These are phyloP conservation scores for Gloeostereum incarnatum DNA, from an alignment of 768 basidiomycete genomes.

Conservation along the genomic window DNA sequence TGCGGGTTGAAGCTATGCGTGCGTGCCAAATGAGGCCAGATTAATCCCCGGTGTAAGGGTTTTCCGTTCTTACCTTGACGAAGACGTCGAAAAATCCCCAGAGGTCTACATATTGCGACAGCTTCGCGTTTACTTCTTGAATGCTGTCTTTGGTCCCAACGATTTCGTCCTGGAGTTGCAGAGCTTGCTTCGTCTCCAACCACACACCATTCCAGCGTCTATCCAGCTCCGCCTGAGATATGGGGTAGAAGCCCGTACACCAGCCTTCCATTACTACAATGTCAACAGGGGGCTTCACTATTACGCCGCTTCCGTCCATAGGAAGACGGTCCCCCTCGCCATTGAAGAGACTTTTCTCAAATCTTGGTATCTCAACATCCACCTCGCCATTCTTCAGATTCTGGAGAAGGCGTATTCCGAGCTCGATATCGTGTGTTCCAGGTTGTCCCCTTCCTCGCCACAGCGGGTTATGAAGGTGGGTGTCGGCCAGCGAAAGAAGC, in stretches of 20 bases:
- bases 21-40: not conserved
- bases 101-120: constrained; percentile 52
- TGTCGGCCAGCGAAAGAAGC: constrained; percentile 43
- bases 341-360: constrained; percentile 75
- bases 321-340: constrained; percentile 81
- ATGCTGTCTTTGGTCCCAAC: constrained; percentile 44
- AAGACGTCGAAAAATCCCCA: constrained; percentile 70
- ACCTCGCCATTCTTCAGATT: constrained; percentile 37
- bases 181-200: constrained; percentile 24
- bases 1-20: constrained; percentile 19
- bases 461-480: constrained; percentile 52
- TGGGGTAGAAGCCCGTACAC: constrained; percentile 83
- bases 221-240: constrained; percentile 39
- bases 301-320: constrained; percentile 25
- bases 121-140: constrained; percentile 48
- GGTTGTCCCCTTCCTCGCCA: constrained; percentile 85
- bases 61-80: constrained; percentile 52
- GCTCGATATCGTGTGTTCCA: constrained; percentile 78
- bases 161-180: constrained; percentile 24
- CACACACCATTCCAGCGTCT: constrained; percentile 41
- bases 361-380: constrained; percentile 57
- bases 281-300: constrained; percentile 43
- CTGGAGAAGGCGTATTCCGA: constrained; percentile 47
- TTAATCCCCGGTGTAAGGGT: not conserved
- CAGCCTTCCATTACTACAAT: constrained; percentile 93